Percentiles rank a stretch among this genome's conserved stretches.
Evolutionary conservation across 805 yeast genomes (phyloP).

Genomic region (Wickerhamiella allomyrinae): DNA sequence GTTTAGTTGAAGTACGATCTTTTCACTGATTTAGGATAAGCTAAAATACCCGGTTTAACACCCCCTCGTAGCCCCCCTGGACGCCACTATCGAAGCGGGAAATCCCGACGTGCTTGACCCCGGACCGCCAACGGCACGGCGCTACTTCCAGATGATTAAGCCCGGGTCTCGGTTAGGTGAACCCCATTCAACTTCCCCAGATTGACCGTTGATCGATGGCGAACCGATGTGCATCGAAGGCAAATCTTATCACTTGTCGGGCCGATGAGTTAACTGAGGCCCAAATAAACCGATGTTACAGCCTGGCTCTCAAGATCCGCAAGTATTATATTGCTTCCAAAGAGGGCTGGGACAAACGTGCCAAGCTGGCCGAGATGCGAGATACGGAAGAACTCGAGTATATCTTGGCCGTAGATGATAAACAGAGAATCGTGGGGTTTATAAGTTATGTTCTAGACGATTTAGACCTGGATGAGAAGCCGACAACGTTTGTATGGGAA

Average conservation of each 20-base stretch:
- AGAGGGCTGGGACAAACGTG: conserved; percentile 17
- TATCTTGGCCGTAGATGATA: conserved; percentile 2
- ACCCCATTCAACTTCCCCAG: too few relatives aligned
- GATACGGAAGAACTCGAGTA: conserved; percentile 13
- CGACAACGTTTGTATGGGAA: conserved; percentile 19
- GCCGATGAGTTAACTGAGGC: background rate
- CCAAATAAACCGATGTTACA: conserved; percentile 10
- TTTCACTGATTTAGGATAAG: too few relatives aligned
- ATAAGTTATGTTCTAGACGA: conserved; percentile 13
- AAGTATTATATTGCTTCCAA: conserved; percentile 17
- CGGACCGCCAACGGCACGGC: too few relatives aligned
- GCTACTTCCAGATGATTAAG: too few relatives aligned
- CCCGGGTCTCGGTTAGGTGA: too few relatives aligned
- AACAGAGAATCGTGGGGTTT: conserved; percentile 11
- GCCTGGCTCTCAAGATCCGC: conserved; percentile 14
- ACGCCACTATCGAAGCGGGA: too few relatives aligned
- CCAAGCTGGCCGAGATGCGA: conserved; percentile 18
- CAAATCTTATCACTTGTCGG: background rate
- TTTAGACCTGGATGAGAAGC: conserved; percentile 11
- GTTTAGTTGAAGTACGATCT: too few relatives aligned
- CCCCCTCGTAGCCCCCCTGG: too few relatives aligned
- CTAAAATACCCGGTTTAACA: too few relatives aligned
- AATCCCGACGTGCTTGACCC: too few relatives aligned
- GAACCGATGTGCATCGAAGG: background rate
- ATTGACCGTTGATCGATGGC: background rate